Evolutionary conservation across 192 early-diverging fungal genomes (phyloP).

Genomic region (Chytriomyces hyalinus): DNA sequence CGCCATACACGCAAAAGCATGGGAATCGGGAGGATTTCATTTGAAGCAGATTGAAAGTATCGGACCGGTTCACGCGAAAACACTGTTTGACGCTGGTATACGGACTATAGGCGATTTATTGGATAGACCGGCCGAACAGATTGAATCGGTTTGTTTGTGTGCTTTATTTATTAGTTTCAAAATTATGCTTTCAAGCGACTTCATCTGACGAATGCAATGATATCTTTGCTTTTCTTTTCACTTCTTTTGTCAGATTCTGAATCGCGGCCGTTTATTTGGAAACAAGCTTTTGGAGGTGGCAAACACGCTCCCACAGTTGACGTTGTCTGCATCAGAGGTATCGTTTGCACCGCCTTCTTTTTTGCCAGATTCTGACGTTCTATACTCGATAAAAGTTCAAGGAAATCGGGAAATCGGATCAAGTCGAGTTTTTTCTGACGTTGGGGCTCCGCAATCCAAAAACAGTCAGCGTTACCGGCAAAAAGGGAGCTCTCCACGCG

Average conservation of each 20-base stretch:
- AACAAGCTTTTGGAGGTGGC: constrained; percentile 53
- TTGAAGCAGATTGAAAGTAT: constrained; percentile 66
- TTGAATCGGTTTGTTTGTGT: constrained; percentile 52
- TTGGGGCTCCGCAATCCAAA: constrained; percentile 36
- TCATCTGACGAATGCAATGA: no score
- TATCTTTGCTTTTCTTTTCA: not conserved
- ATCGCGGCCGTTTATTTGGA: constrained; percentile 66
- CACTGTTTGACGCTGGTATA: constrained; percentile 53
- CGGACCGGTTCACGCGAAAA: constrained; percentile 56
- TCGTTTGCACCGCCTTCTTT: not conserved
- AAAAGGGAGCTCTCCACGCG: constrained; percentile 29
- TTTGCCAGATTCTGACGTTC: not conserved
- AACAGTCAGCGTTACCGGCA: constrained; percentile 31
- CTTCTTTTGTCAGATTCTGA: constrained; percentile 43
- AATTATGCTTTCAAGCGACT: no score
- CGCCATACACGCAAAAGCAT: constrained; percentile 50
- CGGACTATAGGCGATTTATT: constrained; percentile 49
- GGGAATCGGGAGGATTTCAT: constrained; percentile 52
- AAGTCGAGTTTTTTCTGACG: constrained; percentile 43
- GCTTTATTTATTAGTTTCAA: not conserved
- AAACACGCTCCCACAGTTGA: constrained; percentile 37
- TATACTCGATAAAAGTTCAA: constrained; percentile 35
- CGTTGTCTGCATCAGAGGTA: constrained; percentile 41
- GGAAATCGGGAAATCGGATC: constrained; percentile 20
- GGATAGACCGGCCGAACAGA: constrained; percentile 44